Evolutionary conservation across 2,329 filamentous ascomycete species (phyloP).

Genomic region (Dothideomycetes sp.): DNA sequence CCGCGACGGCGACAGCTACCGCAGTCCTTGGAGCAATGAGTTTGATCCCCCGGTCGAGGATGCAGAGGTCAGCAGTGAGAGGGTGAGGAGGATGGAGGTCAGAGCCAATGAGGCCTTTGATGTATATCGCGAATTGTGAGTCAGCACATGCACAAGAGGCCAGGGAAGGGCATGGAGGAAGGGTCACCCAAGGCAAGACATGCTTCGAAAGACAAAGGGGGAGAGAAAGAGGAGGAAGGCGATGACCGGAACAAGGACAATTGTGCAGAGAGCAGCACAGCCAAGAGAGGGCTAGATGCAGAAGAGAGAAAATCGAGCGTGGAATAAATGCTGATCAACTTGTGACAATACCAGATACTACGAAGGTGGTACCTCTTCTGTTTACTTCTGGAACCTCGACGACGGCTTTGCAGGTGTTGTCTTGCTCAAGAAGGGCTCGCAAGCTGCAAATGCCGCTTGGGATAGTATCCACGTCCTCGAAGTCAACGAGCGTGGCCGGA

Average conservation of each 20-base stretch:
- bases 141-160: slow-evolving; percentile 11
- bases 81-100: slow-evolving; percentile 87
- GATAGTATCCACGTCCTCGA: slow-evolving; percentile 99
- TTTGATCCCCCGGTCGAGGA: slow-evolving; percentile 79
- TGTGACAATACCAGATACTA: too few relatives aligned
- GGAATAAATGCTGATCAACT: too few relatives aligned
- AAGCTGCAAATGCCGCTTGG: slow-evolving; percentile 65
- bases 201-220: too few relatives aligned
- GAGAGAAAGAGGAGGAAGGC: too few relatives aligned
- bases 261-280: too few relatives aligned
- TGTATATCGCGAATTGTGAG: slow-evolving; percentile 77
- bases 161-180: background rate
- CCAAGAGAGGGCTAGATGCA: too few relatives aligned
- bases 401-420: slow-evolving; percentile 97
- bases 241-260: too few relatives aligned
- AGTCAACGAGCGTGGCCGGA: slow-evolving; percentile 65
- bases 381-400: slow-evolving; percentile 97
- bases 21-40: slow-evolving; percentile 97
- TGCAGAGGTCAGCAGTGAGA: slow-evolving; percentile 76
- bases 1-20: slow-evolving; percentile 94
- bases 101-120: slow-evolving; percentile 94
- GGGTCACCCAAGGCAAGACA: too few relatives aligned
- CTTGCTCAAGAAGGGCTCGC: slow-evolving; percentile 67
- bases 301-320: too few relatives aligned
- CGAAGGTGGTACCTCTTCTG: slow-evolving; percentile 88